Conservation (phyloP, 106 monocot genomes). For the Narthecium ossifragum region DNA sequence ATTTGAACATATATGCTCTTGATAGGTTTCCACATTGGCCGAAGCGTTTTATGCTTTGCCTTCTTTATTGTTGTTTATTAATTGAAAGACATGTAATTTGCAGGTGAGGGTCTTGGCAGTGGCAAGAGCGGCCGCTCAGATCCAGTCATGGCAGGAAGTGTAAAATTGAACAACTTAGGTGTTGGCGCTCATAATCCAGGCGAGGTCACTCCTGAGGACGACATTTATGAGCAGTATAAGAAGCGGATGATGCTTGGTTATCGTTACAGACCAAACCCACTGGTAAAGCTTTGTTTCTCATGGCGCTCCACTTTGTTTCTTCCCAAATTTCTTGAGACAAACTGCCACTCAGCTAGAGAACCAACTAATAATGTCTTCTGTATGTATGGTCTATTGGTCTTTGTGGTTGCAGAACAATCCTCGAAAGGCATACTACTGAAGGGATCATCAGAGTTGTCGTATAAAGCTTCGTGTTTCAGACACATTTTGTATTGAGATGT, state of each 20-base stretch:
- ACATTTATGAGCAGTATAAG: constrained; percentile 91
- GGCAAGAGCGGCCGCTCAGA: constrained; percentile 72
- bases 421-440: constrained; percentile 41
- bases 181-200: constrained; percentile 85
- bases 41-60: too few species aligned
- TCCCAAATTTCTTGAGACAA: neutral
- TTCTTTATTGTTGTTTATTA: too few species aligned
- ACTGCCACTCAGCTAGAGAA: neutral
- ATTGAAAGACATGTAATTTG: too few species aligned
- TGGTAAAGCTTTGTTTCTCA: constrained; percentile 27
- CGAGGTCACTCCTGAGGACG: constrained; percentile 68
- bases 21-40: too few species aligned
- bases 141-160: constrained; percentile 85
- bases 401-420: constrained; percentile 32
- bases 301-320: neutral
- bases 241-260: constrained; percentile 91
- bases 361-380: too few species aligned
- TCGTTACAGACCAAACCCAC: constrained; percentile 62
- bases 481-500: too few species aligned
- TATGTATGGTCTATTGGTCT: neutral
- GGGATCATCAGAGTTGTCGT: too few species aligned
- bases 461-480: too few species aligned
- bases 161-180: constrained; percentile 77
- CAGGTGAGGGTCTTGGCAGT: constrained; percentile 98
- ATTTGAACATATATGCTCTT: too few species aligned